Conservation (phyloP, 1,139 yeast genomes). For the Saccharomyces hybrid region DNA sequence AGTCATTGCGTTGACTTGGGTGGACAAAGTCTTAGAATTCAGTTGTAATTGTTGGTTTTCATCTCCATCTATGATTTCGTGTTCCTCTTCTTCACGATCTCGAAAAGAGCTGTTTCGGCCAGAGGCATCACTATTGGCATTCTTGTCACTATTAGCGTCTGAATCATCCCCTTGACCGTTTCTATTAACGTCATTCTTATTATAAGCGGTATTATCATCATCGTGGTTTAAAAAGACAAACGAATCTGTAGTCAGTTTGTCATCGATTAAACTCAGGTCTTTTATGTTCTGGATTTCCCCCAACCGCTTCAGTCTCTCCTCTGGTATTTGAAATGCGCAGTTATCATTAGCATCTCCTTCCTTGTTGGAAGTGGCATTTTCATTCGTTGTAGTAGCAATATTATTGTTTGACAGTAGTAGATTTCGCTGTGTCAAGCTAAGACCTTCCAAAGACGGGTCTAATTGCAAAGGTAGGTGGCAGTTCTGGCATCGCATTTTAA, state of each 20-base stretch:
- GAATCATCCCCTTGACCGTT: constrained; percentile 6
- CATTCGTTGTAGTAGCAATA: constrained; percentile 24
- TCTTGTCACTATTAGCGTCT: constrained; percentile 14
- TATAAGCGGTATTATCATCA: constrained; percentile 8
- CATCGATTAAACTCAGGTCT: constrained; percentile 12
- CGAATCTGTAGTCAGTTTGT: constrained; percentile 19
- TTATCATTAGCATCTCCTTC: constrained; percentile 14
- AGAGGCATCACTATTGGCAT: constrained; percentile 6
- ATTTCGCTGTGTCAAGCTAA: constrained; percentile 48
- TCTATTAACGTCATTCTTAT: constrained; percentile 4
- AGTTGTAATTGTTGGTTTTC: constrained; percentile 4
- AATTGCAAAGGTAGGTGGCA: constrained; percentile 53
- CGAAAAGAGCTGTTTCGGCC: constrained; percentile 1
- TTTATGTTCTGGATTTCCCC: constrained; percentile 21
- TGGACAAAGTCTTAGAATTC: constrained; percentile 33
- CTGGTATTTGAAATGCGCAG: constrained; percentile 26
- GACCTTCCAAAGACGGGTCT: constrained; percentile 46
- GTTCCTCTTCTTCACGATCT: constrained; percentile 6
- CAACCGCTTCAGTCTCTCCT: constrained; percentile 33
- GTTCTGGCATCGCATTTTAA: constrained; percentile 40
- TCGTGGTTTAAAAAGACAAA: constrained; percentile 25
- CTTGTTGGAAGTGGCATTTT: constrained; percentile 15
- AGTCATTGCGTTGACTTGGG: constrained; percentile 44
- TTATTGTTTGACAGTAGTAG: constrained; percentile 32
- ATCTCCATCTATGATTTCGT: constrained; percentile 10